Percentiles rank a stretch among this genome's conserved stretches.
These are phyloP conservation scores for Achlya hypogyna DNA, from an alignment of 352 stramenopile species.

Conservation along the genomic window DNA sequence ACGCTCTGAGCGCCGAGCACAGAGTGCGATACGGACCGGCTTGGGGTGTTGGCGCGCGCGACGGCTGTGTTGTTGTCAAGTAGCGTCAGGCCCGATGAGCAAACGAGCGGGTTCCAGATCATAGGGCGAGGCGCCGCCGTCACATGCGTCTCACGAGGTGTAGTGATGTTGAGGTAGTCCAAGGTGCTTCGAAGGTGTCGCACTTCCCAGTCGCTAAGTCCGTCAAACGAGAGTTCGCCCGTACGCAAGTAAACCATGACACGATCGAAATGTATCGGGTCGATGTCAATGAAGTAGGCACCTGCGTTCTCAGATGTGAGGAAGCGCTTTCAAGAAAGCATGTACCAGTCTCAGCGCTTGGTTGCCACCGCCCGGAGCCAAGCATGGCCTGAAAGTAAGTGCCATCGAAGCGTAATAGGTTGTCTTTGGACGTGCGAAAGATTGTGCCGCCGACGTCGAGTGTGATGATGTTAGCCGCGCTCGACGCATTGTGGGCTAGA, in stretches of 20 bases:
- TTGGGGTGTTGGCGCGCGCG: neutral
- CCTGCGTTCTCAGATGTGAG: neutral
- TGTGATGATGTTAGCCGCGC: constrained; percentile 4
- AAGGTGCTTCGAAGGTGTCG: constrained; percentile 4
- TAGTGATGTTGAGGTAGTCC: constrained; percentile 18
- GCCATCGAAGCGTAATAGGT: constrained; percentile 15
- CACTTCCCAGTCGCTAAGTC: neutral
- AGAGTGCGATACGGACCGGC: neutral
- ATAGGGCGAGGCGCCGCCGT: no score
- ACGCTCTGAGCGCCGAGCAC: neutral
- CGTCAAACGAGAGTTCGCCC: constrained; percentile 17
- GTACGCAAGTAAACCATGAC: constrained; percentile 19
- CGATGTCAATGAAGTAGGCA: constrained; percentile 20
- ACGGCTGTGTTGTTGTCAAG: neutral
- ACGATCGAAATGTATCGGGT: constrained; percentile 19
- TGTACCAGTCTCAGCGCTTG: neutral
- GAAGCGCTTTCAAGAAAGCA: neutral
- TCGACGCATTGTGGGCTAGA: neutral
- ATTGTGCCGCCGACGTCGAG: constrained; percentile 14
- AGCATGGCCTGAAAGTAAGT: constrained; percentile 21
- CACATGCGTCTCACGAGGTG: neutral
- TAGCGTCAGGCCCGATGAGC: neutral
- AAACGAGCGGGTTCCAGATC: neutral
- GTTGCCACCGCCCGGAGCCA: constrained; percentile 10
- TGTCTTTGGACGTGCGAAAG: constrained; percentile 18